Percentiles rank a stretch among this genome's conserved stretches.
phyloP scores from a whole-genome alignment of 495 filamentous ascomycete genomes.

The Penicillium taxi region DNA sequence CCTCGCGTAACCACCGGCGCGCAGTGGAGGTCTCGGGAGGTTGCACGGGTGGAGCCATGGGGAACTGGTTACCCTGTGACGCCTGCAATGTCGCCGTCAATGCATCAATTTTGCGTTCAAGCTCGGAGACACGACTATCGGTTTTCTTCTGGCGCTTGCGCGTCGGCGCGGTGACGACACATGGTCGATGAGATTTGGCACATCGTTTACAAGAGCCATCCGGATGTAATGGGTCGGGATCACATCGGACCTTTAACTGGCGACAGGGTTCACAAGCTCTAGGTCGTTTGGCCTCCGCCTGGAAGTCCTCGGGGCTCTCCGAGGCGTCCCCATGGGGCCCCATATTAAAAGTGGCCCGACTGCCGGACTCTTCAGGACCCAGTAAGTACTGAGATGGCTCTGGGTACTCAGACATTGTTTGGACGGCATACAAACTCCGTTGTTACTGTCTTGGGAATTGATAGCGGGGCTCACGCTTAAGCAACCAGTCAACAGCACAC shows the following conservation, averaged over 20 bases:
- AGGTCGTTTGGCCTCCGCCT: constrained; percentile 52
- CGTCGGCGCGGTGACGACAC: constrained; percentile 73
- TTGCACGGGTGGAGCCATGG: background rate
- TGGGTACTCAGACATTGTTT: constrained; percentile 20
- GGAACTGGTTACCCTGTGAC: constrained; percentile 15
- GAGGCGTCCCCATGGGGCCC: background rate
- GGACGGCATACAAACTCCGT: background rate
- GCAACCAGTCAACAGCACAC: background rate
- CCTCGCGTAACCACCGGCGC: constrained; percentile 12
- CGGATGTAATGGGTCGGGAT: constrained; percentile 50
- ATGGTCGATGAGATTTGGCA: constrained; percentile 70
- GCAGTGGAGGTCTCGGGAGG: constrained; percentile 5
- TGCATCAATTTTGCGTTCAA: constrained; percentile 91
- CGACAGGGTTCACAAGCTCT: constrained; percentile 93
- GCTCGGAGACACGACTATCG: constrained; percentile 81
- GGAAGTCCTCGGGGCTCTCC: constrained; percentile 24
- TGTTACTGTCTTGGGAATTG: background rate
- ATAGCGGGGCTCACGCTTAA: background rate
- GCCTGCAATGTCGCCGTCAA: constrained; percentile 70
- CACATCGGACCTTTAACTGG: constrained; percentile 83
- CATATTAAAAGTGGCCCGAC: constrained; percentile 2
- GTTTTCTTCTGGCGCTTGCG: constrained; percentile 91
- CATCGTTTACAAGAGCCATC: constrained; percentile 75
- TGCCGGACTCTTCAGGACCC: background rate
- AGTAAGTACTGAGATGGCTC: constrained; percentile 23